phyloP scores from a whole-genome alignment of 1,139 yeast species.

The Trichomonascaceae sp. region DNA sequence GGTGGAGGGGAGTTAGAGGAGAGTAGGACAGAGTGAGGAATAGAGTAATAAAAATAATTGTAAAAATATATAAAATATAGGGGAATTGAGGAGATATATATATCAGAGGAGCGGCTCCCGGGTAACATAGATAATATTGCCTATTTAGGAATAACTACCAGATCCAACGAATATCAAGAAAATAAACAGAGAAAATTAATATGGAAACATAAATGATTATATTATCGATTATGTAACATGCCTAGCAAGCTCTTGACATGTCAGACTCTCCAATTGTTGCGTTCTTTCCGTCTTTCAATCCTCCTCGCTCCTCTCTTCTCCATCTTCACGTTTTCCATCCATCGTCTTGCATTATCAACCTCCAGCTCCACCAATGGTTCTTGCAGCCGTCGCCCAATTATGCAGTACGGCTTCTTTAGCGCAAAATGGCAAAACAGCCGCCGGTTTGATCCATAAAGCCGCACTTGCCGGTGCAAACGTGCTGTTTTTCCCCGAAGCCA shows the following conservation, averaged over 20 bases:
- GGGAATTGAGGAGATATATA: background rate
- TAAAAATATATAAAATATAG: background rate
- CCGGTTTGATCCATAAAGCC: conserved; percentile 56
- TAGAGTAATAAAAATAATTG: background rate
- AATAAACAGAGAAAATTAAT: background rate
- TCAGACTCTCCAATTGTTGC: background rate
- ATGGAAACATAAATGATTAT: background rate
- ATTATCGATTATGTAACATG: too few species aligned
- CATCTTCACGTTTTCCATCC: background rate
- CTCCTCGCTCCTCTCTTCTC: background rate
- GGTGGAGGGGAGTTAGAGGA: background rate
- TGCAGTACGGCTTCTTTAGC: conserved; percentile 63
- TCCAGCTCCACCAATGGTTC: conserved; percentile 36
- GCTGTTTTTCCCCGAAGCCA: conserved; percentile 86
- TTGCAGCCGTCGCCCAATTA: conserved; percentile 82
- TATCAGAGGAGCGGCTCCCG: background rate
- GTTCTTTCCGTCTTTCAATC: too few species aligned
- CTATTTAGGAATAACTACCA: background rate
- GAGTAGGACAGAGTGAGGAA: background rate
- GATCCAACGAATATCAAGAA: background rate
- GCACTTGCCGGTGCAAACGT: conserved; percentile 52
- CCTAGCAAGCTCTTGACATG: background rate
- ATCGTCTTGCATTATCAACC: background rate
- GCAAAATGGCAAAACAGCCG: conserved; percentile 55
- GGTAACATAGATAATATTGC: background rate